phyloP scores from a whole-genome alignment of 495 filamentous ascomycete species.

The Lophiotrema nucula region DNA sequence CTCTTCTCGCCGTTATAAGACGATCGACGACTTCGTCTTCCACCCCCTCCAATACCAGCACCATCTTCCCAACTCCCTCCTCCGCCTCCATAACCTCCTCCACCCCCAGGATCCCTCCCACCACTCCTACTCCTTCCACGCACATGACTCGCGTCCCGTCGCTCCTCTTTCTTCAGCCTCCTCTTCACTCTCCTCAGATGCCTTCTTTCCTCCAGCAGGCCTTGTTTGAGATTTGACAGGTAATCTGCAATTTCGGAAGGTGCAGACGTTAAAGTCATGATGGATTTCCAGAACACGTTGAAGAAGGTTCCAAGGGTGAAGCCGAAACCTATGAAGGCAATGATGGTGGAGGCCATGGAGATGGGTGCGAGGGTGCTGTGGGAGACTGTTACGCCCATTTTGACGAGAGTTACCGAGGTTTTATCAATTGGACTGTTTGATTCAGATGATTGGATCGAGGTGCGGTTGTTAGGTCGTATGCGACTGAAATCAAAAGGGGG shows the following conservation, averaged over 20 bases:
- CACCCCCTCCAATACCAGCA: too few relatives aligned
- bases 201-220: conserved; percentile 34
- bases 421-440: too few relatives aligned
- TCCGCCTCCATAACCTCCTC: not conserved
- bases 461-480: too few relatives aligned
- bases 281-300: conserved; percentile 33
- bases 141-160: conserved; percentile 6
- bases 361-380: conserved; percentile 23
- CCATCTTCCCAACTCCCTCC: not conserved
- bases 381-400: conserved; percentile 36
- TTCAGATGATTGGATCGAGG: too few relatives aligned
- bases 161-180: not conserved
- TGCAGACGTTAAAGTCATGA: conserved; percentile 31
- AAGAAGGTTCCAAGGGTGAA: conserved; percentile 38
- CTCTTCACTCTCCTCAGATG: conserved; percentile 22
- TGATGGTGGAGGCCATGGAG: conserved; percentile 28
- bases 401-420: not conserved
- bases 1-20: too few relatives aligned
- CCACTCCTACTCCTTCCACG: not conserved
- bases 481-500: too few relatives aligned
- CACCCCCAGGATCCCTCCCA: too few relatives aligned
- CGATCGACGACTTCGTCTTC: too few relatives aligned
- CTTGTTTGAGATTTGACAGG: conserved; percentile 36
- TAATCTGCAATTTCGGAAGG: conserved; percentile 32
- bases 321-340: conserved; percentile 37